Evolutionary conservation across 2,329 filamentous ascomycete species (phyloP), one percentile per base, ranked within the genome.

Genomic region (Nigrospora oryzae): DNA sequence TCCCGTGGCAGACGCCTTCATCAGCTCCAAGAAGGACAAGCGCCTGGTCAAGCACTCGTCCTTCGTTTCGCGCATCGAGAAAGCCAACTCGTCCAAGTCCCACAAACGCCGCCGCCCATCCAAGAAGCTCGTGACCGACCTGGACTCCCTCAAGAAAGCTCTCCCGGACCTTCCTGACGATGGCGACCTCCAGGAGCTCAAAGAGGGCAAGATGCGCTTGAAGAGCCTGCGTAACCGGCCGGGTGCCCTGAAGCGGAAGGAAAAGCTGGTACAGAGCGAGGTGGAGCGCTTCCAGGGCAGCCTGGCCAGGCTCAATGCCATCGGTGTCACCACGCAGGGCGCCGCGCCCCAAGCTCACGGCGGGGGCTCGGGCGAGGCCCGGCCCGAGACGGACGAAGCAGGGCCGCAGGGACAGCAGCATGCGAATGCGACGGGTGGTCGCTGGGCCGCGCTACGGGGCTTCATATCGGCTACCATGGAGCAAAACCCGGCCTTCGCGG

Each of bases 381-480:
- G 46, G 28, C 38, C 35, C 11, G 35, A 49, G 30, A 19, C 7
- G 17, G 34, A 46, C 42, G 36, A 39, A 34, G 43, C 14, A 10
- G 46, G 58, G 52, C 33, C 7, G 17, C 51, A 39, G 51, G 51
- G 36, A 23, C 52, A 17, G 47, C 47, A 30, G 23, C 48, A 31
- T 51, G 49, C 31, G 19, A 44, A 44, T 8, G 61, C 66, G 11
- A 79, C 74, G 14, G 67, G 76, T 11, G 79, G 73, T 56, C 71
- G 86, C 45, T 96, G 89, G 85, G 85, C 85, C 30, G 88, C 89
- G 14, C 62, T 97, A 63, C 79, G 90, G 55, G 81, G 74, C 11
- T 94, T 91, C 59, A 94, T 96, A 42, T 84, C 86, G 2, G 76
- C 83, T 36, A 96, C 88, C 1, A 88, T 95, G 82, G 88, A 95